Conservation (phyloP, 2,329 filamentous ascomycete species). For the Pseudogymnoascus sp. region DNA sequence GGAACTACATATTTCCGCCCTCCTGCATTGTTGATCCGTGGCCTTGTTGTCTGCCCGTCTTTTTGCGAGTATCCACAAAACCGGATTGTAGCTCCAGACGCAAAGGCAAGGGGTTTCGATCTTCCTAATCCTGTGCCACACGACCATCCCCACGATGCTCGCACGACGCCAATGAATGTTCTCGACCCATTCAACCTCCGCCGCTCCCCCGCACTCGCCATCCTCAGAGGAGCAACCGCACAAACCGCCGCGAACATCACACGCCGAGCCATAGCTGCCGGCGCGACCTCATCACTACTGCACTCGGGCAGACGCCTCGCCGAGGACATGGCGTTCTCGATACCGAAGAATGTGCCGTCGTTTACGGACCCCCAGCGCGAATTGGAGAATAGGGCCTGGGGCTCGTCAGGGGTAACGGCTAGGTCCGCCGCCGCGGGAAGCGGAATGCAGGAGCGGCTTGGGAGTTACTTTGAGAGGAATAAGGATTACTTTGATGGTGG, state of each 20-base stretch:
- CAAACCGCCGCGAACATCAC: slow-evolving; percentile 37
- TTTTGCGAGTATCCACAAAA: slow-evolving; percentile 10
- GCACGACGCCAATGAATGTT: slow-evolving; percentile 25
- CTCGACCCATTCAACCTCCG: slow-evolving; percentile 31
- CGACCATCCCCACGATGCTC: neutral
- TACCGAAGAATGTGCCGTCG: slow-evolving; percentile 62
- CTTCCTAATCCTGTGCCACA: neutral
- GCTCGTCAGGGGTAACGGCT: slow-evolving; percentile 38
- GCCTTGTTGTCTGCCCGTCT: neutral
- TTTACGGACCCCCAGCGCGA: slow-evolving; percentile 57
- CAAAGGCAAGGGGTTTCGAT: neutral
- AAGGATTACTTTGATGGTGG: slow-evolving; percentile 4
- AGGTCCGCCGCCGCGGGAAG: slow-evolving; percentile 29
- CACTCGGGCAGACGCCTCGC: slow-evolving; percentile 34
- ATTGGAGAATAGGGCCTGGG: slow-evolving; percentile 60
- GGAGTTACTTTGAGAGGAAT: slow-evolving; percentile 53
- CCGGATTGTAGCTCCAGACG: slow-evolving; percentile 2
- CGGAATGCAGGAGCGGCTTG: slow-evolving; percentile 53
- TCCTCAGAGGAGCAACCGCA: slow-evolving; percentile 41
- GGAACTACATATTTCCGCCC: slow-evolving; percentile 2
- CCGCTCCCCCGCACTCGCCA: slow-evolving; percentile 39
- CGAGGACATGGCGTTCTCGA: slow-evolving; percentile 53
- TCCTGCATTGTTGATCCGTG: neutral
- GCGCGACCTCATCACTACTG: slow-evolving; percentile 35
- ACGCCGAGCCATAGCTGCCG: slow-evolving; percentile 41